Evolutionary conservation across 345 rosid genomes (phyloP).

Genomic region (Gossypioides kirkii): DNA sequence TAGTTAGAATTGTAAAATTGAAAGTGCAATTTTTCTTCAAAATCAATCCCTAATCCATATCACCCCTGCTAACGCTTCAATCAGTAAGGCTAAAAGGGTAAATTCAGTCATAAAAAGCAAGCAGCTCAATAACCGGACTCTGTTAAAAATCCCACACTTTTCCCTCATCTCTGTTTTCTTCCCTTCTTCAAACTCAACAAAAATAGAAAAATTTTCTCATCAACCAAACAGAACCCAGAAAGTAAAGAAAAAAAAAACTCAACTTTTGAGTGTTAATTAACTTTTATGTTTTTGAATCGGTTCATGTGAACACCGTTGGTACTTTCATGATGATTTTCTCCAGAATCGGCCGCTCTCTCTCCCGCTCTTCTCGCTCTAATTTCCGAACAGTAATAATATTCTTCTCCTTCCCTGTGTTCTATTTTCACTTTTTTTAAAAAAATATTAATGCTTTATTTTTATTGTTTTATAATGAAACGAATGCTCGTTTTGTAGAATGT

Average conservation of each 20-base stretch:
- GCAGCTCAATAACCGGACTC: background rate
- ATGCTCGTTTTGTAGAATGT: constrained; percentile 19
- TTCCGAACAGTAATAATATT: constrained; percentile 17
- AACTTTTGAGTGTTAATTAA: background rate
- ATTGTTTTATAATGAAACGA: background rate
- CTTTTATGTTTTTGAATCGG: background rate
- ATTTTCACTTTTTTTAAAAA: background rate
- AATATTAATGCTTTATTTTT: background rate
- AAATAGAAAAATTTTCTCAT: background rate
- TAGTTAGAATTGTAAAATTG: no score
- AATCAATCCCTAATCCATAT: no score
- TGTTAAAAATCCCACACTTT: background rate
- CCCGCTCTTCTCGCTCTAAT: constrained; percentile 22
- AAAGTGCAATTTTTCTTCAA: no score
- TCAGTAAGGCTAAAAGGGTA: background rate
- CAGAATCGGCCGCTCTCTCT: constrained; percentile 23
- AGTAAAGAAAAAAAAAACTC: background rate
- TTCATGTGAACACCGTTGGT: constrained; percentile 3
- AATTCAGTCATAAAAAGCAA: background rate
- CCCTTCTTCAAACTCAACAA: background rate
- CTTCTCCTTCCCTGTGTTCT: no score
- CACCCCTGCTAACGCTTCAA: background rate
- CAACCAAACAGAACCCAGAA: background rate
- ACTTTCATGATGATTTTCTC: constrained; percentile 28
- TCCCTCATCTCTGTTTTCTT: background rate